Conservation (phyloP, 441 rosid species). For the Biscutella auriculata region DNA sequence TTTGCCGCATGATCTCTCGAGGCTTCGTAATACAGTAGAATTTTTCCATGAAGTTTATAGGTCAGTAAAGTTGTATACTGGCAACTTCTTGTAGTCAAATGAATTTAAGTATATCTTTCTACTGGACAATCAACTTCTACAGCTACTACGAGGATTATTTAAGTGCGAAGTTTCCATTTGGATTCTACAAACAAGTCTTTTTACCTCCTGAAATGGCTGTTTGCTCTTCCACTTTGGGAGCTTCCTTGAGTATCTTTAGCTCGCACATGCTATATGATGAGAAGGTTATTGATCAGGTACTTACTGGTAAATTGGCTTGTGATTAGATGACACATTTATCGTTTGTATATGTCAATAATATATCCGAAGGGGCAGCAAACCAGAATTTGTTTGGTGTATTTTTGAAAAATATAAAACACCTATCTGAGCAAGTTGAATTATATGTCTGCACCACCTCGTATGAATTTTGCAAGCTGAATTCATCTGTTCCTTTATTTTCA, state of each 20-base stretch:
- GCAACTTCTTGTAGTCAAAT: conserved; percentile 2
- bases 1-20: conserved; percentile 42
- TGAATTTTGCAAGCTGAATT: conserved; percentile 6
- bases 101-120: conserved; percentile 13
- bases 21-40: conserved; percentile 67
- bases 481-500: neutral
- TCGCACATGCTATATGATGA: conserved; percentile 81
- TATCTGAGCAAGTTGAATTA: neutral
- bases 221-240: conserved; percentile 64
- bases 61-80: conserved; percentile 26
- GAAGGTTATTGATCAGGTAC: conserved; percentile 88
- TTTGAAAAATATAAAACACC: neutral
- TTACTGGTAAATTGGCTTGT: neutral
- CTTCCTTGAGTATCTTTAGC: conserved; percentile 71
- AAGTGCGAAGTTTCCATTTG: conserved; percentile 80
- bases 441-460: neutral
- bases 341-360: neutral
- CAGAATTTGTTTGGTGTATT: neutral
- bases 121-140: conserved; percentile 24
- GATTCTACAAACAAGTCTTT: conserved; percentile 84
- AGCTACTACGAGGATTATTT: conserved; percentile 92
- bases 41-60: conserved; percentile 86
- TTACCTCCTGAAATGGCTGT: conserved; percentile 81
- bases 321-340: neutral
- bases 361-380: neutral